phyloP scores from a whole-genome alignment of 2,329 filamentous ascomycete species.

The Juglanconis oblonga region DNA sequence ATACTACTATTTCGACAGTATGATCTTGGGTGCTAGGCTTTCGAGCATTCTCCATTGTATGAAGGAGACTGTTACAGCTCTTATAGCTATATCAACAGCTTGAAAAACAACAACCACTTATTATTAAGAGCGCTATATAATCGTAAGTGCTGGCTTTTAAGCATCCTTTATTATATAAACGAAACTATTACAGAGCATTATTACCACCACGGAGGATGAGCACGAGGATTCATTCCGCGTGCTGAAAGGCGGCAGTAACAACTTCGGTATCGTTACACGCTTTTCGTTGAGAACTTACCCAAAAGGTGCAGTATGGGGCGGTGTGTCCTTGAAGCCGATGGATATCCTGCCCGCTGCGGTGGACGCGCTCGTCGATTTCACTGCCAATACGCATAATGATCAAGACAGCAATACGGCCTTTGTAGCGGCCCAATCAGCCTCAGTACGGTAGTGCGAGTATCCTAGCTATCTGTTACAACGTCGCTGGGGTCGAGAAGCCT shows the following conservation, averaged over 20 bases:
- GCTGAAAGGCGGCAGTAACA: constrained; percentile 24
- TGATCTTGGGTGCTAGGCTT: too few relatives aligned
- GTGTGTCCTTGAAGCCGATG: neutral
- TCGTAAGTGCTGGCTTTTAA: too few relatives aligned
- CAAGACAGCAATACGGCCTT: neutral
- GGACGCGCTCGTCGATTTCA: neutral
- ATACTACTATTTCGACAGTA: too few relatives aligned
- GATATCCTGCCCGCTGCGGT: neutral
- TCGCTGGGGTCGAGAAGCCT: neutral
- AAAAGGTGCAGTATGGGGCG: neutral
- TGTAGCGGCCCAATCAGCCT: neutral
- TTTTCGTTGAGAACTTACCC: neutral
- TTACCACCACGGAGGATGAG: constrained; percentile 11
- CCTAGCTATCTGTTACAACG: neutral
- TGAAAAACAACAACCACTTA: too few relatives aligned
- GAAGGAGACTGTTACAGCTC: too few relatives aligned
- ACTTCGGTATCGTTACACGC: constrained; percentile 22
- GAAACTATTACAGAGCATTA: constrained; percentile 2
- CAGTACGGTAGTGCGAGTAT: neutral
- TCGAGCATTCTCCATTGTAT: too few relatives aligned
- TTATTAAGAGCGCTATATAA: too few relatives aligned
- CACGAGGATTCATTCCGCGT: constrained; percentile 21
- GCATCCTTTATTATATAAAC: too few relatives aligned
- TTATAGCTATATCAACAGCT: too few relatives aligned
- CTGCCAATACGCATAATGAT: neutral